A percentile compares a stretch with the other conserved stretches of the same genome.
These are phyloP conservation scores for Puccinia novopanici DNA, from an alignment of 1,284 basidiomycete species.

Conservation along the genomic window DNA sequence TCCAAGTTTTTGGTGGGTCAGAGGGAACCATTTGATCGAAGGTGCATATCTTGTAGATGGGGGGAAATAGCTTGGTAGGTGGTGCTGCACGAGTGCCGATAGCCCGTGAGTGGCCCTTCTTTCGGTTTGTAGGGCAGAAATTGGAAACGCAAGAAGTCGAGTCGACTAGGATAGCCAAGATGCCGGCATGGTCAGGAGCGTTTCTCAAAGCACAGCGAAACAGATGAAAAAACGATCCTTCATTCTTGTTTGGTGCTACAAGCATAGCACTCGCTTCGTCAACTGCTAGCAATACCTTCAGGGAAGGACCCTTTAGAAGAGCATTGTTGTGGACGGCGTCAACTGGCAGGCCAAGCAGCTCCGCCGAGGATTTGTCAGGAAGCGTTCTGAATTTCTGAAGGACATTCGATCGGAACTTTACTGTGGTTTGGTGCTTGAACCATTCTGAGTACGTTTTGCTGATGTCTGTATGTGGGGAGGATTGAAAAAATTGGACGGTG, in stretches of 20 bases:
- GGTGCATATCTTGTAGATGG: not conserved
- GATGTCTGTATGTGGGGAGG: too few species aligned
- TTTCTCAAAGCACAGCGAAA: constrained; percentile 5
- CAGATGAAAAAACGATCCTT: not conserved
- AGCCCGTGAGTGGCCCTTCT: not conserved
- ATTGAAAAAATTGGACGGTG: too few species aligned
- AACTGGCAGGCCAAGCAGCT: too few species aligned
- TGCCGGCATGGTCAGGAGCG: not conserved
- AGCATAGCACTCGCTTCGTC: constrained; percentile 2
- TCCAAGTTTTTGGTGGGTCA: not conserved
- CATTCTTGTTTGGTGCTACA: not conserved
- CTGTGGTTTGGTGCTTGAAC: too few species aligned
- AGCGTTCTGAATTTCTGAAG: too few species aligned
- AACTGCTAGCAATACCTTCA: not conserved
- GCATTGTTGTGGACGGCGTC: too few species aligned
- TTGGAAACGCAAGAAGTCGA: not conserved
- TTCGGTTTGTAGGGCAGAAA: not conserved
- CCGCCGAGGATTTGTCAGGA: too few species aligned
- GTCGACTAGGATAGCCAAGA: too few species aligned
- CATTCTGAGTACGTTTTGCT: too few species aligned
- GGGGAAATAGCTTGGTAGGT: not conserved
- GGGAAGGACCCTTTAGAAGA: not conserved
- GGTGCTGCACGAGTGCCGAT: not conserved
- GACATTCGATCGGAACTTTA: too few species aligned
- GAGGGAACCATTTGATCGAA: not conserved